phyloP scores from a whole-genome alignment of 352 stramenopile species.

The Globisporangium sylvaticum region DNA sequence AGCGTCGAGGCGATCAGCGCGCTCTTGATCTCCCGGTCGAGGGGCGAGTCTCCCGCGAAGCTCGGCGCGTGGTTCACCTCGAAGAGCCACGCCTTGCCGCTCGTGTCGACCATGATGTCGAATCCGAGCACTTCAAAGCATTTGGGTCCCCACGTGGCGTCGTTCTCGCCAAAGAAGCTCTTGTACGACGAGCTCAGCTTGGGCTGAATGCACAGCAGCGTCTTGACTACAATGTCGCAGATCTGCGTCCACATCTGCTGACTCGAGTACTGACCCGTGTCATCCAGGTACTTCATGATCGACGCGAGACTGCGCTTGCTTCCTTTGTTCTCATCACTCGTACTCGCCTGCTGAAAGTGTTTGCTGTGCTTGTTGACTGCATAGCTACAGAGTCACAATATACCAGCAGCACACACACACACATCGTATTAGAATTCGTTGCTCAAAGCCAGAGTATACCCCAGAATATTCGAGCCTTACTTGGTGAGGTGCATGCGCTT shows the following conservation, averaged over 20 bases:
- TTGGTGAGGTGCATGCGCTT: slow-evolving; percentile 52
- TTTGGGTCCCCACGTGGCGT: slow-evolving; percentile 28
- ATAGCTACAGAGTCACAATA: slow-evolving; percentile 22
- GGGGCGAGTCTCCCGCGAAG: slow-evolving; percentile 36
- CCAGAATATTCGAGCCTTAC: slow-evolving; percentile 9
- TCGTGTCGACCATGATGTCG: slow-evolving; percentile 41
- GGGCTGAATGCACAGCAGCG: slow-evolving; percentile 34
- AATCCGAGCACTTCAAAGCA: slow-evolving; percentile 49
- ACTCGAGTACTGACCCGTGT: slow-evolving; percentile 20
- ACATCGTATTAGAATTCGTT: background rate
- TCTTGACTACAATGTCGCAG: slow-evolving; percentile 41
- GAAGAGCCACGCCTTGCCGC: slow-evolving; percentile 36
- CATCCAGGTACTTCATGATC: slow-evolving; percentile 30
- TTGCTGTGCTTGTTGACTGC: slow-evolving; percentile 47
- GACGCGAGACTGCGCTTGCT: slow-evolving; percentile 37
- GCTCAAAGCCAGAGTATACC: background rate
- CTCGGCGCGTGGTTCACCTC: slow-evolving; percentile 49
- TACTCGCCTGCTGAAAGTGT: slow-evolving; percentile 26
- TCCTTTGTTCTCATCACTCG: slow-evolving; percentile 18
- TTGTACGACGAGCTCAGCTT: slow-evolving; percentile 39
- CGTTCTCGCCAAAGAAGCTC: slow-evolving; percentile 34
- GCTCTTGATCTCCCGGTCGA: slow-evolving; percentile 35
- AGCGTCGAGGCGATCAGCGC: slow-evolving; percentile 32
- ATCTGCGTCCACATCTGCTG: slow-evolving; percentile 31
- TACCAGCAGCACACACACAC: background rate